Conservation (phyloP, 1,139 yeast genomes). For the Geotrichum reessii region DNA sequence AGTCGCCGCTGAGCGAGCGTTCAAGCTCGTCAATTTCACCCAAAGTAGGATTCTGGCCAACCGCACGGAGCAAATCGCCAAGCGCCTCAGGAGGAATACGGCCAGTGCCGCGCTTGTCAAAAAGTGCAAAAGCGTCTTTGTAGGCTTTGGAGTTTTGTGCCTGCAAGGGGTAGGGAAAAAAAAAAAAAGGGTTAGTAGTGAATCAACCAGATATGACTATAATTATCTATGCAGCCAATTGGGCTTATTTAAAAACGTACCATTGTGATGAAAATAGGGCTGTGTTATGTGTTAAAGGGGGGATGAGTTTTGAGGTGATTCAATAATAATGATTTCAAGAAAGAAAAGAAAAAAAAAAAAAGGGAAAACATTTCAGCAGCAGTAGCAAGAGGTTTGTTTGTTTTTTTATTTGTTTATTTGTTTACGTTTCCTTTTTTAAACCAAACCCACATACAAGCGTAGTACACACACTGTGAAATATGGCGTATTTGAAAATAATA, state of each 20-base stretch:
- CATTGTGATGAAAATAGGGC: not conserved
- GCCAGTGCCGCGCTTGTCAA: conserved; percentile 95
- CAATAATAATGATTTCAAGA: not conserved
- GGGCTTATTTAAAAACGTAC: not conserved
- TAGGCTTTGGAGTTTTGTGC: conserved; percentile 51
- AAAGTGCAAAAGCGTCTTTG: conserved; percentile 95
- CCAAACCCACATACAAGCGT: not conserved
- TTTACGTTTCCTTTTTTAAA: not conserved
- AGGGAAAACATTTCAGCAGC: not conserved
- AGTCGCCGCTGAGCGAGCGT: conserved; percentile 38
- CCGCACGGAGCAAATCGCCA: conserved; percentile 92
- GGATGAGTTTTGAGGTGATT: not conserved
- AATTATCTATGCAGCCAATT: not conserved
- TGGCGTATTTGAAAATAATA: not conserved
- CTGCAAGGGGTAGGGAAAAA: conserved; percentile 1
- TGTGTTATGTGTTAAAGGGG: not conserved
- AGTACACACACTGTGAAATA: not conserved
- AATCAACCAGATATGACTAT: not conserved
- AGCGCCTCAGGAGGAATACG: conserved; percentile 80
- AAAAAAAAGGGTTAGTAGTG: not conserved
- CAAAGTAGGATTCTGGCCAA: conserved; percentile 96
- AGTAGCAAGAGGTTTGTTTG: not conserved
- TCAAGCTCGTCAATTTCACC: conserved; percentile 79
- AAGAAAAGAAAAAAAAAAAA: not conserved
- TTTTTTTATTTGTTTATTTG: not conserved